Evolutionary conservation across 2,329 filamentous ascomycete species (phyloP).

Genomic region (Sporothrix pseudoabietina): DNA sequence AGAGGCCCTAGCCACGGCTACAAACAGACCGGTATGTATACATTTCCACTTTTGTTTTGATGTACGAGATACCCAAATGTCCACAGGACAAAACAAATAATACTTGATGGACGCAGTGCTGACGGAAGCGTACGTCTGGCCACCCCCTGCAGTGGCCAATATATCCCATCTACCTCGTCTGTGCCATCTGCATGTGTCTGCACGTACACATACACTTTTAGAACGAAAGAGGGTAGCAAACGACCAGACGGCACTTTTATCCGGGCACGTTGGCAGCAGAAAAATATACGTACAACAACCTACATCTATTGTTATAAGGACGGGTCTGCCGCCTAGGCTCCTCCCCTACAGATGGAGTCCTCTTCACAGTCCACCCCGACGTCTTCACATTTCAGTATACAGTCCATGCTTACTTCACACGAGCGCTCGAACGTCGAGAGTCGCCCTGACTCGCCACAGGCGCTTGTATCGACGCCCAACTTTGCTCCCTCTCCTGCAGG

Average conservation of each 20-base stretch:
- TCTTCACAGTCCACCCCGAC: conserved; percentile 49
- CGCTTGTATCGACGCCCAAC: conserved; percentile 42
- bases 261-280: background rate
- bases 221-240: background rate
- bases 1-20: background rate
- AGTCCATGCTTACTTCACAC: conserved; percentile 54
- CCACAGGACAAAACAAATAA: background rate
- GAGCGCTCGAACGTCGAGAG: conserved; percentile 46
- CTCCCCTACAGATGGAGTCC: conserved; percentile 39
- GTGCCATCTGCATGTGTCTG: conserved; percentile 9
- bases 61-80: background rate
- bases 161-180: conserved; percentile 4
- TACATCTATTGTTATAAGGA: background rate
- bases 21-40: background rate
- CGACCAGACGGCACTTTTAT: background rate
- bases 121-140: background rate
- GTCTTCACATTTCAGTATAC: conserved; percentile 54
- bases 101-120: background rate
- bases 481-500: background rate
- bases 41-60: conserved; percentile 4
- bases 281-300: background rate
- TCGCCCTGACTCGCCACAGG: conserved; percentile 38
- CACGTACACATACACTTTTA: conserved; percentile 1
- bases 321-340: background rate
- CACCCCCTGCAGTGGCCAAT: conserved; percentile 9